Conservation (phyloP, 129 eudicot species). For the Chrysanthemum lavandulifolium region DNA sequence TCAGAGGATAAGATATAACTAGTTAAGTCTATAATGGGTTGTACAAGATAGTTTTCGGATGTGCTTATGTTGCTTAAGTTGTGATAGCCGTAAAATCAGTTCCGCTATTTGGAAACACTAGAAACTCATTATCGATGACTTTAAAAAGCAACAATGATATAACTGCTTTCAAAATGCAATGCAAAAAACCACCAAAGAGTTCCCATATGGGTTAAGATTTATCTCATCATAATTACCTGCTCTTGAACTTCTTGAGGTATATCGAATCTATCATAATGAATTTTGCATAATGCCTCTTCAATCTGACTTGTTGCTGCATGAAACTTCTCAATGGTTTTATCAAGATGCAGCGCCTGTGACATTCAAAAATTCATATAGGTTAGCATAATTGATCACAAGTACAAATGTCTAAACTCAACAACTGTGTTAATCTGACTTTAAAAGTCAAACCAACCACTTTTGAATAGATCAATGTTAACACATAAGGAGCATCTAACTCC, state of each 20-base stretch:
- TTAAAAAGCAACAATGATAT: no score
- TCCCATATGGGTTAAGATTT: background rate
- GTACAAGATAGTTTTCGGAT: no score
- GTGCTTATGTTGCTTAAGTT: no score
- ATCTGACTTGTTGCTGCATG: background rate
- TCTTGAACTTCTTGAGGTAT: conserved; percentile 4
- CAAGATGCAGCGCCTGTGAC: conserved; percentile 8
- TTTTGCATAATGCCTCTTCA: background rate
- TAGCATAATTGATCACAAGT: background rate
- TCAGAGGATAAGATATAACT: no score
- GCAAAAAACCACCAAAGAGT: background rate
- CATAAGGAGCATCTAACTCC: background rate
- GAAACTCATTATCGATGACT: no score
- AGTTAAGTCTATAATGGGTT: no score
- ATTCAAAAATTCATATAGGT: background rate
- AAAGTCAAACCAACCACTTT: background rate
- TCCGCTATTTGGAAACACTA: no score
- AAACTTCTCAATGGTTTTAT: conserved; percentile 1
- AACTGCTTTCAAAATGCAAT: no score
- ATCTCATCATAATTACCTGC: background rate
- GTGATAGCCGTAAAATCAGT: no score
- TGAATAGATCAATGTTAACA: background rate
- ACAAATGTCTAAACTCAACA: background rate
- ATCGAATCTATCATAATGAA: background rate
- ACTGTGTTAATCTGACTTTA: background rate